Evolutionary conservation across 2,329 filamentous ascomycete genomes (phyloP), one percentile per base, ranked within the genome.

Genomic region (Fusarium guadeloupense): DNA sequence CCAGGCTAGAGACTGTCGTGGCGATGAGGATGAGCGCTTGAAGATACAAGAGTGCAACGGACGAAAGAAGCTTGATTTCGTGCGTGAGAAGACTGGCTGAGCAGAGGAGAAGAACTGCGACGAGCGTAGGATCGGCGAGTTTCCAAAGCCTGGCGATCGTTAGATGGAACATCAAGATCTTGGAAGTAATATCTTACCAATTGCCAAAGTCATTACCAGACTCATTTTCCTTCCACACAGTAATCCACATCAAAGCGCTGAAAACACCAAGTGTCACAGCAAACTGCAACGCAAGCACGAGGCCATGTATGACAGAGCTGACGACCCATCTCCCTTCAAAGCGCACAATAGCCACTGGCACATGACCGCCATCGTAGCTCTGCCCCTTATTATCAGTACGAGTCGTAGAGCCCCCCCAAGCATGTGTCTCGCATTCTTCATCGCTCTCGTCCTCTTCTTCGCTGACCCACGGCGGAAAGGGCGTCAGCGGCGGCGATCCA

Each of bases 261-360:
- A 72, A 66, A 16, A 73, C 62, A 1, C 34, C 54, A 28, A 72
- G 33, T n/a, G 69, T 59, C 9, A 66, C 65, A 3, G 53, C 19
- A 44, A 65, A 68, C 50, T 76, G 69, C 37, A 69, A 9, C 17
- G 34, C 61, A n/a, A 76, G 54, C 44, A 73, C 54, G 31, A 70
- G 44, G 9, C 62, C 68, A 26, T 74, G 72, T 34, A 72, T 46
- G 6, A 68, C 50, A 6, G 54, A 55, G 26, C 55, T 62, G n/a
- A 63, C 48, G 23, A 66, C 25, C 59, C 56, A 65, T 25, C 46
- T 54, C 12, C 40, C 50, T 43, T 56, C 62, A 6, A 60, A 28
- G 5, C 52, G 44, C 12, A 51, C 12, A 17, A 61, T 21, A 5
- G 41, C 30, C 10, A 65, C 41, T 5, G 44, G 54, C 5, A 44